A percentile compares a stretch with the other conserved stretches of the same genome.
These are phyloP conservation scores for Vitellaria paradoxa DNA, from an alignment of 179 eudicot species.

Conservation along the genomic window DNA sequence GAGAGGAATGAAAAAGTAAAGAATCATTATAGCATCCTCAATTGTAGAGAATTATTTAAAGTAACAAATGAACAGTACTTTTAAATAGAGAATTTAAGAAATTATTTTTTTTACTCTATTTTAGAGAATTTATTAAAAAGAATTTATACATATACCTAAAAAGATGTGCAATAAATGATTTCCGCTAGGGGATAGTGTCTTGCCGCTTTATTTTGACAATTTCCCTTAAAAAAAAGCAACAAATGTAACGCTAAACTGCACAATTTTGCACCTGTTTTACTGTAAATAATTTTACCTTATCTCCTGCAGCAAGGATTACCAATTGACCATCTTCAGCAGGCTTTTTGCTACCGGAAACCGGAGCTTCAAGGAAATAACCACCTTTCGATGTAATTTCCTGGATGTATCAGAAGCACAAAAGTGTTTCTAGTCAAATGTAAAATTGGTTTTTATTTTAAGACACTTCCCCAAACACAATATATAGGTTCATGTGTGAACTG, in stretches of 20 bases:
- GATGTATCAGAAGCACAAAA: not conserved
- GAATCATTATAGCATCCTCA: too few relatives aligned
- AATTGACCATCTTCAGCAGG: constrained; percentile 99
- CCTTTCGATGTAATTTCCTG: constrained; percentile 87
- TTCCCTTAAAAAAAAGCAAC: not conserved
- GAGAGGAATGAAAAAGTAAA: too few relatives aligned
- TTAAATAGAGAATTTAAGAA: too few relatives aligned
- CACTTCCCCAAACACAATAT: not conserved
- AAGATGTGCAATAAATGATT: not conserved
- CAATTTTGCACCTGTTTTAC: not conserved
- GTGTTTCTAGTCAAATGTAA: not conserved
- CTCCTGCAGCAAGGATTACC: constrained; percentile 96
- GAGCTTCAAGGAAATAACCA: constrained; percentile 88
- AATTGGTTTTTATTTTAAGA: not conserved
- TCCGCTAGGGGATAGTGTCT: not conserved
- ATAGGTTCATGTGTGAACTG: not conserved
- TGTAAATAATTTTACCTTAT: constrained; percentile 48
- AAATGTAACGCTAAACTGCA: not conserved
- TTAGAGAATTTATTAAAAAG: too few relatives aligned
- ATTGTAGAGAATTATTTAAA: too few relatives aligned
- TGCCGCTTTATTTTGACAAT: not conserved
- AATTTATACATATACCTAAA: not conserved
- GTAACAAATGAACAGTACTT: too few relatives aligned
- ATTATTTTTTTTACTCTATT: too few relatives aligned
- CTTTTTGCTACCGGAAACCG: constrained; percentile 99